These are phyloP conservation scores for Ceratopteris richardii DNA, from an alignment of 75 land plant genomes.

Conservation along the genomic window DNA sequence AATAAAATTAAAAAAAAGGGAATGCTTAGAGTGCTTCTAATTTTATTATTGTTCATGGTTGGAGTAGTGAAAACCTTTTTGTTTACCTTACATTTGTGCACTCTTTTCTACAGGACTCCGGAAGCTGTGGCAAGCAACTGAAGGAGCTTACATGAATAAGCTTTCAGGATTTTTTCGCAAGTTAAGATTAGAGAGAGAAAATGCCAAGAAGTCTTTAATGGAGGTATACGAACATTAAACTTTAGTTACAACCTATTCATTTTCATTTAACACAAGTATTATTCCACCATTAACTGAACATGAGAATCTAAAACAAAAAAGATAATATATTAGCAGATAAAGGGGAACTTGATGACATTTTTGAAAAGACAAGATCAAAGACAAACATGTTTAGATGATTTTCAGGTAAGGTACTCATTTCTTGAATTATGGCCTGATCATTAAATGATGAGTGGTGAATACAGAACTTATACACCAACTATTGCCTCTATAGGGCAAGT, in stretches of 20 bases:
- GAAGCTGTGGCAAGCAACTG: slow-evolving; percentile 1
- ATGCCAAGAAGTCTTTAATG: not conserved
- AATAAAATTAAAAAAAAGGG: too few relatives aligned
- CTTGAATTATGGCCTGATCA: too few relatives aligned
- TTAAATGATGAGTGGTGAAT: too few relatives aligned
- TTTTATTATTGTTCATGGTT: too few relatives aligned
- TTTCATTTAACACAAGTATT: too few relatives aligned
- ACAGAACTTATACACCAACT: too few relatives aligned
- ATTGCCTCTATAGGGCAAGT: slow-evolving; percentile 5
- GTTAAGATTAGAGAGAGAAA: slow-evolving; percentile 1
- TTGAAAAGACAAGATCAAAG: slow-evolving; percentile 13
- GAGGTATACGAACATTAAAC: slow-evolving; percentile 7
- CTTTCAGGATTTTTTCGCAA: slow-evolving; percentile 4
- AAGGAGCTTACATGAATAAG: slow-evolving; percentile 1
- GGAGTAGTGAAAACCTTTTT: too few relatives aligned
- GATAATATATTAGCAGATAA: slow-evolving; percentile 9
- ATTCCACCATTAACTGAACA: too few relatives aligned
- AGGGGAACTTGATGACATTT: not conserved
- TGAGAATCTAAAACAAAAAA: too few relatives aligned
- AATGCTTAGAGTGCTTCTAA: too few relatives aligned
- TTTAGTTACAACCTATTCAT: not conserved
- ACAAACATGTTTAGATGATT: slow-evolving; percentile 7
- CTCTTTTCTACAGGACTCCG: slow-evolving; percentile 1
- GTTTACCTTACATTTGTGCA: too few relatives aligned
- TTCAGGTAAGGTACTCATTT: slow-evolving; percentile 7